Conservation (phyloP, 192 early-diverging fungal species). For the Linnemannia schmuckeri region DNA sequence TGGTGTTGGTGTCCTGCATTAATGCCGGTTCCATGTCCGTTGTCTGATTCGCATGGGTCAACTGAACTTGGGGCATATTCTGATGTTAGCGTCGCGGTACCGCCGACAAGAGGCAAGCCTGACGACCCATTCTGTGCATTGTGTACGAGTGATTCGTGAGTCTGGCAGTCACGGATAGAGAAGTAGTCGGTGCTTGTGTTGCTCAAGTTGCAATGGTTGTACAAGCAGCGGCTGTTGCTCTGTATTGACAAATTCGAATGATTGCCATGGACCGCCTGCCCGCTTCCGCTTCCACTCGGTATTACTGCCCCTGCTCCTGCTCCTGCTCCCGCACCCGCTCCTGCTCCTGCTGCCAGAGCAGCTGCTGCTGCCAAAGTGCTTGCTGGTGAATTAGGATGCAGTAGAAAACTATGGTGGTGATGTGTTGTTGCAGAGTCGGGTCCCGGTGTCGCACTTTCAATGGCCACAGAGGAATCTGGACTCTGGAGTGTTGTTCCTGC, state of each 20-base stretch:
- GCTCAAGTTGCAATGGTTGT: constrained; percentile 18
- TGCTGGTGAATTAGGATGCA: not conserved
- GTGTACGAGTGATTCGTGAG: not conserved
- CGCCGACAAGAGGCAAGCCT: not conserved
- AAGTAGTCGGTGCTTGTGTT: constrained; percentile 21
- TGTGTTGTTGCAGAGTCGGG: not conserved
- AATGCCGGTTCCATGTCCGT: not conserved
- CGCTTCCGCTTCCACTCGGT: not conserved
- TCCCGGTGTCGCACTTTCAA: not conserved
- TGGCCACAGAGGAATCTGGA: not conserved
- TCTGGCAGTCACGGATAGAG: not conserved
- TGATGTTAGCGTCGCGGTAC: constrained; percentile 11
- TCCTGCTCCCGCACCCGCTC: not conserved
- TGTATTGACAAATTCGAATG: not conserved
- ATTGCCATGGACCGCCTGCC: not conserved
- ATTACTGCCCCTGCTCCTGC: not conserved
- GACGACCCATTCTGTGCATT: no score
- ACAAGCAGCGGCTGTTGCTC: not conserved
- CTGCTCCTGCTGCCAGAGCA: not conserved
- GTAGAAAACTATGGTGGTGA: constrained; percentile 6
- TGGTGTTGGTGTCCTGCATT: not conserved
- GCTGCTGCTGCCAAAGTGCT: not conserved
- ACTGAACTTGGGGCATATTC: constrained; percentile 24
- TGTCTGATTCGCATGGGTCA: constrained; percentile 25
- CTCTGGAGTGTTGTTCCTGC: not conserved